phyloP scores from a whole-genome alignment of 1,284 basidiomycete genomes.

The Microbotryomycetes sp. region DNA sequence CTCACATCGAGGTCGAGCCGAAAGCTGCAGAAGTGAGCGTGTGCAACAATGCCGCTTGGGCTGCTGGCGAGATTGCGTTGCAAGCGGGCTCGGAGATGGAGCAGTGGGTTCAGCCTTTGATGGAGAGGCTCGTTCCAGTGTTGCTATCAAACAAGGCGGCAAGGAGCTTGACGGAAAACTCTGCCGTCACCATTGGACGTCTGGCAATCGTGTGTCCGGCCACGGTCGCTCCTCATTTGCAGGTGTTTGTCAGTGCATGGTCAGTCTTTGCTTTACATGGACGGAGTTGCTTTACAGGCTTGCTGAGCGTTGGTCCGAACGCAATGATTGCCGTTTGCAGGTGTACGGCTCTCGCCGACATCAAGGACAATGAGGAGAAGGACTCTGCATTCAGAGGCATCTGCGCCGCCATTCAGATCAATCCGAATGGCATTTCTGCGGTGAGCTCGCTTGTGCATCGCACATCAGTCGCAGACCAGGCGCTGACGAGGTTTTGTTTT shows the following conservation, averaged over 20 bases:
- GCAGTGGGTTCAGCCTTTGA: conserved; percentile 79
- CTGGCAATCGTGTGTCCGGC: conserved; percentile 86
- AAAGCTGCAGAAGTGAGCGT: conserved; percentile 89
- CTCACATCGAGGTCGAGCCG: conserved; percentile 83
- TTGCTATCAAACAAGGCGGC: conserved; percentile 83
- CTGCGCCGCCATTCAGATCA: conserved; percentile 89
- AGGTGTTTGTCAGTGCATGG: conserved; percentile 70
- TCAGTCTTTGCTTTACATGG: conserved; percentile 18
- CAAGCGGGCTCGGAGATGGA: conserved; percentile 56
- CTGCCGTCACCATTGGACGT: conserved; percentile 97
- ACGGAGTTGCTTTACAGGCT: neutral
- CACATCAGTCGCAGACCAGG: neutral
- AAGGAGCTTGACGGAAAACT: conserved; percentile 91
- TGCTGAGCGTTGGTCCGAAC: neutral
- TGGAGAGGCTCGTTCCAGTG: conserved; percentile 84
- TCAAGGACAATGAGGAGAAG: conserved; percentile 99
- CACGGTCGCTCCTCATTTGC: conserved; percentile 68
- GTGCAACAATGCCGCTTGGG: conserved; percentile 99
- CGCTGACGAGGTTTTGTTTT: neutral
- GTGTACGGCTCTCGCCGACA: conserved; percentile 93
- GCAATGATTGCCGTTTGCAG: conserved; percentile 14
- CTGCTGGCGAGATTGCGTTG: conserved; percentile 86
- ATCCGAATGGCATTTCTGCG: conserved; percentile 83
- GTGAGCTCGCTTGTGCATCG: conserved; percentile 45
- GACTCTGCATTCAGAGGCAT: conserved; percentile 98